Conservation (phyloP, 2,329 filamentous ascomycete genomes). For the Erysiphe pulchra region DNA sequence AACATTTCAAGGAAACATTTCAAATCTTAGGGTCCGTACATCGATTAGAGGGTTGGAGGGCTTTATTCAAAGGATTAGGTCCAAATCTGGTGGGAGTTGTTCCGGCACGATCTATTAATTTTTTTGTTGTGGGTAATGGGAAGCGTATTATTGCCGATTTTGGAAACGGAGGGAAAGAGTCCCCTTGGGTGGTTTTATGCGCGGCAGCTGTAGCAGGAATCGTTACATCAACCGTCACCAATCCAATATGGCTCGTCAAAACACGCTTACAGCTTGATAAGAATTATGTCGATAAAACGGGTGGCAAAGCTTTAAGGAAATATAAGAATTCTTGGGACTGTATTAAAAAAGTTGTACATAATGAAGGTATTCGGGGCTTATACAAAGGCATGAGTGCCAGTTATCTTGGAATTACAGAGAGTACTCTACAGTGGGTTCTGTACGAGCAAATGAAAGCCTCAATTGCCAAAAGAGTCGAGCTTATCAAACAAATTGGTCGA, state of each 20-base stretch:
- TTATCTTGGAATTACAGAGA: conserved; percentile 77
- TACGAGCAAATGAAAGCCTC: conserved; percentile 76
- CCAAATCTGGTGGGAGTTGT: conserved; percentile 79
- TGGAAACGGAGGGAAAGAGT: conserved; percentile 43
- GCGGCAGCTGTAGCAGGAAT: conserved; percentile 59
- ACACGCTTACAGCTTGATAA: conserved; percentile 81
- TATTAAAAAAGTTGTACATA: conserved; percentile 50
- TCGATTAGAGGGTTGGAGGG: conserved; percentile 56
- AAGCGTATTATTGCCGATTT: conserved; percentile 58
- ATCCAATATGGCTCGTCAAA: conserved; percentile 93
- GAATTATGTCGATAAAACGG: conserved; percentile 37
- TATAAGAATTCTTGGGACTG: conserved; percentile 83
- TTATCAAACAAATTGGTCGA: conserved; percentile 29
- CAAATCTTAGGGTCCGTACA: conserved; percentile 67
- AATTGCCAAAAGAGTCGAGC: conserved; percentile 38
- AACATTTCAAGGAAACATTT: conserved; percentile 66
- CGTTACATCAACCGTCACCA: conserved; percentile 71
- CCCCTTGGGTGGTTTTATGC: conserved; percentile 50
- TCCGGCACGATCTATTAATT: conserved; percentile 75
- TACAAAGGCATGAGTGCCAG: conserved; percentile 82
- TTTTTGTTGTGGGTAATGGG: conserved; percentile 79
- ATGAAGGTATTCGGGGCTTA: conserved; percentile 58
- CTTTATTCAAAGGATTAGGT: conserved; percentile 78
- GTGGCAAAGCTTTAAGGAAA: conserved; percentile 28
- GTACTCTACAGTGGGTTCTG: conserved; percentile 75